phyloP scores from a whole-genome alignment of 2,329 filamentous ascomycete species.

The Salinomyces thailandicus region DNA sequence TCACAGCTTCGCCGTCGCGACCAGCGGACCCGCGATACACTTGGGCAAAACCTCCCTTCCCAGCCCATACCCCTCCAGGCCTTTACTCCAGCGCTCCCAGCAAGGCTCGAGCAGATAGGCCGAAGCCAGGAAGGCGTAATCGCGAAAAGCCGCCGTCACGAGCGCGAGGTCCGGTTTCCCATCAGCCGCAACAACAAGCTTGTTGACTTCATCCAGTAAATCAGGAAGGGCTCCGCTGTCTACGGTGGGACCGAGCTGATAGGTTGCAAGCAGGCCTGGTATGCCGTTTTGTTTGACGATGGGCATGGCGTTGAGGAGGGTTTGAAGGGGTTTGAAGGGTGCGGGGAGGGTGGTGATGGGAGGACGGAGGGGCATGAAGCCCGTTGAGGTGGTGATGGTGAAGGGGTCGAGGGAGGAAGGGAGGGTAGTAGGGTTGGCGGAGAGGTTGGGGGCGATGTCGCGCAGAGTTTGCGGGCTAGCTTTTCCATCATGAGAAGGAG shows the following conservation, averaged over 20 bases:
- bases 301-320: conserved; percentile 65
- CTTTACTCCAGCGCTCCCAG: conserved; percentile 55
- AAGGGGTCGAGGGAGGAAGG: conserved; percentile 37
- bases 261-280: conserved; percentile 66
- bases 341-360: conserved; percentile 49
- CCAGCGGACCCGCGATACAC: conserved; percentile 69
- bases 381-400: conserved; percentile 65
- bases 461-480: neutral
- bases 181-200: conserved; percentile 34
- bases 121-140: conserved; percentile 84
- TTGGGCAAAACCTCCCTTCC: conserved; percentile 63
- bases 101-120: conserved; percentile 88
- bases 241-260: conserved; percentile 64
- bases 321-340: conserved; percentile 63
- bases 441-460: conserved; percentile 18
- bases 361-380: conserved; percentile 57
- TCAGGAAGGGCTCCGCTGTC: conserved; percentile 58
- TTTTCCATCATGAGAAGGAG: neutral
- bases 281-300: conserved; percentile 62
- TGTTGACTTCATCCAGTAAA: conserved; percentile 53
- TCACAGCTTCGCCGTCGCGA: conserved; percentile 75
- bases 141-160: conserved; percentile 78
- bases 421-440: conserved; percentile 17
- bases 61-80: conserved; percentile 65
- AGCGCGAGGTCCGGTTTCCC: conserved; percentile 61